Evolutionary conservation across 2,329 filamentous ascomycete genomes (phyloP), one percentile per base, ranked within the genome.

Genomic region (Ceratocystiopsis minuta): DNA sequence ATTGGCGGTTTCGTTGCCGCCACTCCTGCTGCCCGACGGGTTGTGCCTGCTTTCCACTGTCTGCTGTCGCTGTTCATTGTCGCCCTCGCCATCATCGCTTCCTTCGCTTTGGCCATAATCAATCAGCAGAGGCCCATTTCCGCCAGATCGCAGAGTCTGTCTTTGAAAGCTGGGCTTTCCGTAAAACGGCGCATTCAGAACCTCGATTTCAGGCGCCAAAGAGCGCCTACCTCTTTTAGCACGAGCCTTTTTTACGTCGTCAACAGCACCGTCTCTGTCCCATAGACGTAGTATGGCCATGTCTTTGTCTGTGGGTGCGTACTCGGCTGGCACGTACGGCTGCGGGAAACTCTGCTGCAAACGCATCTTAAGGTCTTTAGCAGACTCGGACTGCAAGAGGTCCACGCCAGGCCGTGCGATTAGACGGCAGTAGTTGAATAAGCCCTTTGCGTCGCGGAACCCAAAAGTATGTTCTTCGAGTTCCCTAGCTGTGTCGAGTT

Each of bases 181-280:
- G 51, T 72, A 72, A 24, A 69, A 64, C 3, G 68, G 68, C 2
- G 68, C 68, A 40, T 62, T 59, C 24, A 72, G 51, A n/a, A 63
- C 57, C 33, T 67, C 65, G 16, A 72, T 59, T 39, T 66, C 63
- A 11, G 60, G 52, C 3, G 58, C 57, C 38, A 63, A 58, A 48
- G 50, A 48, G 54, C 52, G 49, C 43, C 45, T 49, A 45, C 62
- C 55, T 14, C 45, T 43, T 32, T 45, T 34, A 18, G 45, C 16
- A 47, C 36, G 31, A 49, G 49, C 44, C 51, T 47, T 40, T 38
- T 49, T 46, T 6, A 44, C 39, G n/a, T 43, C 20, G 2, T 28
- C 24, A 10, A 28, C 24, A 6, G 11, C 11, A 6, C 24, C 24
- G 5, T 28, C 24, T 10, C 24, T 6, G 24, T 28, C 24, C 24